A percentile compares a stretch with the other conserved stretches of the same genome.
Evolutionary conservation across 2,329 filamentous ascomycete genomes (phyloP).

Genomic region (Cucurbitaria berberidis): DNA sequence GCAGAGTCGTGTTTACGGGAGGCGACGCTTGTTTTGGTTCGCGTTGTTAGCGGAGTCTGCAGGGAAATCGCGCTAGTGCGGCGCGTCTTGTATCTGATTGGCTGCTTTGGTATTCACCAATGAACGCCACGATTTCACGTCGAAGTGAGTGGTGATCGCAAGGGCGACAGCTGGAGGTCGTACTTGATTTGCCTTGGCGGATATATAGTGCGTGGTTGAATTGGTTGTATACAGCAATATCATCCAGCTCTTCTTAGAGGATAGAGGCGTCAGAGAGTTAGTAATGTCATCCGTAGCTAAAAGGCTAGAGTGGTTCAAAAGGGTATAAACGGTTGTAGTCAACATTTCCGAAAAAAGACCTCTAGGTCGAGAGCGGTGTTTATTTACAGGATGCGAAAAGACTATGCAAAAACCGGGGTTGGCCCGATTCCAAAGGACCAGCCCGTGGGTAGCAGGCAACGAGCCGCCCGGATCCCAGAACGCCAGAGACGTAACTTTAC

Average conservation of each 20-base stretch:
- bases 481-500: constrained; percentile 1
- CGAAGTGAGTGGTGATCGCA: background rate
- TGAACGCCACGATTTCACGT: background rate
- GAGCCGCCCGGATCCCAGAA: background rate
- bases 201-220: too few species aligned
- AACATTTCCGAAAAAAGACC: background rate
- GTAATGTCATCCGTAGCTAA: too few species aligned
- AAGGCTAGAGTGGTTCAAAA: too few species aligned
- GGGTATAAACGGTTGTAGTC: background rate
- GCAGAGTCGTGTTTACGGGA: constrained; percentile 10
- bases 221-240: too few species aligned
- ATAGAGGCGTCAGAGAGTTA: too few species aligned
- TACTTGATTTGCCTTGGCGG: background rate
- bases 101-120: background rate
- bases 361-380: background rate
- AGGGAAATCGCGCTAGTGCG: constrained; percentile 5
- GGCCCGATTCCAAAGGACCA: background rate
- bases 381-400: background rate
- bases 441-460: background rate
- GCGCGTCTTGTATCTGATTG: constrained; percentile 2
- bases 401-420: background rate
- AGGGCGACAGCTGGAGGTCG: background rate
- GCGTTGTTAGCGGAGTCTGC: constrained; percentile 12
- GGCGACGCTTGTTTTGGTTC: constrained; percentile 15
- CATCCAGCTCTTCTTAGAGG: too few species aligned